Evolutionary conservation across 2,329 filamentous ascomycete genomes (phyloP).

Genomic region (Fusarium citri): DNA sequence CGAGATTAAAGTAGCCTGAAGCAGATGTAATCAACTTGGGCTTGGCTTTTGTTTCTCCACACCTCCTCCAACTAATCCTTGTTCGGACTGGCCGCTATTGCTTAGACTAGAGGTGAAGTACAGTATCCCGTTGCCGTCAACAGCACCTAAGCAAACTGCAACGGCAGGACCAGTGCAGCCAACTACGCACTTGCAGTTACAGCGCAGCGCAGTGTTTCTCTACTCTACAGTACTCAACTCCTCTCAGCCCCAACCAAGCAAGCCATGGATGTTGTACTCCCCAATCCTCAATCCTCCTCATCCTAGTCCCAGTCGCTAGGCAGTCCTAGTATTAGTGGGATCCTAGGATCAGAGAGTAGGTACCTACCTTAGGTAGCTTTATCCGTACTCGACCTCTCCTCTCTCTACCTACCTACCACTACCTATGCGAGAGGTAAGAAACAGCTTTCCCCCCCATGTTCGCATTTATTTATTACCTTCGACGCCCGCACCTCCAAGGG

Average conservation of each 20-base stretch:
- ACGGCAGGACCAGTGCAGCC: not conserved
- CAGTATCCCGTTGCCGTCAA: constrained; percentile 16
- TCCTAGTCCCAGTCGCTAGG: not conserved
- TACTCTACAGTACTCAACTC: not conserved
- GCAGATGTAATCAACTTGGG: constrained; percentile 26
- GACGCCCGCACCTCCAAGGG: constrained; percentile 12
- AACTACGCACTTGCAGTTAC: not conserved
- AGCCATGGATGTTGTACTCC: constrained; percentile 16
- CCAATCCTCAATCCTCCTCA: constrained; percentile 5
- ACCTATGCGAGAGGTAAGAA: constrained; percentile 5
- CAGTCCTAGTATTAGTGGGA: not conserved
- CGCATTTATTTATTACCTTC: constrained; percentile 41
- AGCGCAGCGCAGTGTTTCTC: not conserved
- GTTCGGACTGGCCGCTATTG: constrained; percentile 36
- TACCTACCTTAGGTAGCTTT: too few relatives aligned
- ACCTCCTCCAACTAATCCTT: constrained; percentile 34
- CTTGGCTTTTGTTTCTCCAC: constrained; percentile 33
- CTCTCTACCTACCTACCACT: not conserved
- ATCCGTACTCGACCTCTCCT: not conserved
- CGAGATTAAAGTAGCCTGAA: constrained; percentile 30
- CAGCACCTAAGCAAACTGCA: not conserved
- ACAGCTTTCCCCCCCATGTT: constrained; percentile 16
- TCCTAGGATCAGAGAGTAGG: not conserved
- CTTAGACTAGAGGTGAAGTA: too few relatives aligned
- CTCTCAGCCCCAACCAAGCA: not conserved